Conservation (phyloP, 768 basidiomycete genomes). For the Trametes punicea region DNA sequence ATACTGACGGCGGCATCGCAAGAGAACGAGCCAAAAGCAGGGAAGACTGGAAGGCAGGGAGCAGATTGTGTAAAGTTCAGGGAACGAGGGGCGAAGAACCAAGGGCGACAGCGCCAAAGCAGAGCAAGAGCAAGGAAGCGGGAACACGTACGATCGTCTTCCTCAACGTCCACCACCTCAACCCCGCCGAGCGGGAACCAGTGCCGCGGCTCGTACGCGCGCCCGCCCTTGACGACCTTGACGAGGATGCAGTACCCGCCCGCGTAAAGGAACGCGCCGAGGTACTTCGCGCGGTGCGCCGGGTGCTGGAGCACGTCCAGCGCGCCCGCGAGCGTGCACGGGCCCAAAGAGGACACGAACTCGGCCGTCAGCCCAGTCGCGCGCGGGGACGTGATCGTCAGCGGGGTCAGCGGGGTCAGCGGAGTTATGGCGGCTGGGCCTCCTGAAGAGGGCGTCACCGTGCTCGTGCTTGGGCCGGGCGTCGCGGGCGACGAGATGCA, state of each 20-base stretch:
- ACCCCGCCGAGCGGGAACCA: conserved; percentile 82
- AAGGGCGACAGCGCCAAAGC: neutral
- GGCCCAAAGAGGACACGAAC: conserved; percentile 76
- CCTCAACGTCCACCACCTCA: conserved; percentile 62
- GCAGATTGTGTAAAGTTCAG: too few relatives aligned
- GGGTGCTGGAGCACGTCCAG: conserved; percentile 82
- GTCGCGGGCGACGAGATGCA: conserved; percentile 2
- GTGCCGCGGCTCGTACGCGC: conserved; percentile 79
- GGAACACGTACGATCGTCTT: conserved; percentile 67
- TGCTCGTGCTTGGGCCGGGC: neutral
- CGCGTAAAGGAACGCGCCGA: conserved; percentile 85
- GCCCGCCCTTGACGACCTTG: conserved; percentile 76
- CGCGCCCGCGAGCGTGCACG: conserved; percentile 77
- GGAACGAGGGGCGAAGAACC: neutral
- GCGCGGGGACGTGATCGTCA: neutral
- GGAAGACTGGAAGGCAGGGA: neutral
- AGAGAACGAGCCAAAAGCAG: neutral
- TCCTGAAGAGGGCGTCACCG: neutral
- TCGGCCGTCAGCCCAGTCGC: conserved; percentile 37
- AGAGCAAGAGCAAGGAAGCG: neutral
- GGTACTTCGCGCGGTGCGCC: conserved; percentile 56
- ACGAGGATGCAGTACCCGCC: conserved; percentile 84
- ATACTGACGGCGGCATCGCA: neutral
- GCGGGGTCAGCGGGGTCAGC: neutral
- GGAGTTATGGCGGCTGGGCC: neutral